phyloP scores from a whole-genome alignment of 75 land plant genomes.

The Pinus tabuliformis region DNA sequence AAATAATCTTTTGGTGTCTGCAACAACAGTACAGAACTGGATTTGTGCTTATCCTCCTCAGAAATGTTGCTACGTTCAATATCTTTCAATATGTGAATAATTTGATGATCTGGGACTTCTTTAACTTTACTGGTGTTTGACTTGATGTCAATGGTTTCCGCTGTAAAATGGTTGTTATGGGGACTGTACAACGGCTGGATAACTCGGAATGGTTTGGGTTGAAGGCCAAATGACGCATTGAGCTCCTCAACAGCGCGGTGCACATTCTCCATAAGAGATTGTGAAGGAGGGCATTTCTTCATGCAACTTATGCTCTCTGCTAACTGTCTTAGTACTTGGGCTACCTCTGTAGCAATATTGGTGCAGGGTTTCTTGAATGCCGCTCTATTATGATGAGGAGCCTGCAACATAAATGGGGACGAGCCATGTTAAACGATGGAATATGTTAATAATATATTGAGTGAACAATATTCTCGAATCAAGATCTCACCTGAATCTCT shows the following conservation, averaged over 20 bases:
- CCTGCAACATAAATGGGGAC: neutral
- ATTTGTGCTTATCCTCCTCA: neutral
- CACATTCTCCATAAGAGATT: conserved; percentile 9
- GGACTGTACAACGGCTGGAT: neutral
- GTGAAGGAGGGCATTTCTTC: conserved; percentile 15
- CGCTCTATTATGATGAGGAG: neutral
- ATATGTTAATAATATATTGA: neutral
- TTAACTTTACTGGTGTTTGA: neutral
- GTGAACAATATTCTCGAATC: neutral
- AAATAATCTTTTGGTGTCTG: neutral
- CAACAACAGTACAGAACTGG: neutral
- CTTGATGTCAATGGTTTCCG: neutral
- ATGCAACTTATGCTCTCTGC: conserved; percentile 31
- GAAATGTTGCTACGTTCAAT: neutral
- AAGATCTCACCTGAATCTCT: conserved; percentile 38
- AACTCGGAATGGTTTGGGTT: neutral
- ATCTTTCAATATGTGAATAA: neutral
- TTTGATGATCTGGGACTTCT: neutral
- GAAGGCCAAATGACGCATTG: neutral
- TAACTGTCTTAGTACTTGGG: conserved; percentile 28
- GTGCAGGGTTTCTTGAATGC: conserved; percentile 28
- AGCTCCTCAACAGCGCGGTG: conserved; percentile 15
- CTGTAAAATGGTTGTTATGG: neutral
- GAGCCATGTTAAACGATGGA: neutral
- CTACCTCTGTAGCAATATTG: conserved; percentile 12